Evolutionary conservation across 176 grass and related monocot species (phyloP), one percentile per base, ranked within the genome.

Genomic region (Dendrocalamus sinicus): DNA sequence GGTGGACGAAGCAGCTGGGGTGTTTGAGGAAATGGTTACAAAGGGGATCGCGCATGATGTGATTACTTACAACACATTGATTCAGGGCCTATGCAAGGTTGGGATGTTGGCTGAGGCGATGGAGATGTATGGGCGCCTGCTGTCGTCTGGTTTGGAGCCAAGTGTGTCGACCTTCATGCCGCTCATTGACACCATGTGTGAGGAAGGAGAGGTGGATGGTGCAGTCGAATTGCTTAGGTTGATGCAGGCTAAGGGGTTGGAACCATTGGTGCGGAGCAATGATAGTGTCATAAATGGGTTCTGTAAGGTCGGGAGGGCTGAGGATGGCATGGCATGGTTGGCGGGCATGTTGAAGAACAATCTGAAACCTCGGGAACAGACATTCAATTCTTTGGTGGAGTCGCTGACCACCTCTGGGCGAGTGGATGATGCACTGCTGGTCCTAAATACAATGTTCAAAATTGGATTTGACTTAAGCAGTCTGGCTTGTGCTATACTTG

Each of bases 261-360:
- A 92, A 83, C 91, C 88, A 1, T 82, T 88, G 67, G 81, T 28
- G 78, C 44, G 78, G 47, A 92, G 51, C 57, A 94, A 98, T 77
- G 90, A 98, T 84, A 70, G 66, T 64, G 70, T 98, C 48, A 88
- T 98, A 74, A 70, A 58, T 48, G 91, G 83, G 4, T 94, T 95
- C 81, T 98, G 96, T 82, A 89, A 85, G 88, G 73, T 69, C 17
- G 71, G 76, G 12, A 92, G 85, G 87, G 40, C 67, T 50, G 96
- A 92, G 81, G 91, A 94, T 63, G 86, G 88, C 46, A 91, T 98
- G 93, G 59, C 86, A 47, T 98, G 93, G 91, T 80, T 95, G 73
- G 91, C 86, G 26, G 82, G 77, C 60, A 87, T 95, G 93, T 85
- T 98, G 88, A 83, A 81, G 70, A 94, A 86, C 23, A 91, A 95